Evolutionary conservation across 176 grass and related monocot genomes (phyloP).

Genomic region (Cymbopogon citratus): DNA sequence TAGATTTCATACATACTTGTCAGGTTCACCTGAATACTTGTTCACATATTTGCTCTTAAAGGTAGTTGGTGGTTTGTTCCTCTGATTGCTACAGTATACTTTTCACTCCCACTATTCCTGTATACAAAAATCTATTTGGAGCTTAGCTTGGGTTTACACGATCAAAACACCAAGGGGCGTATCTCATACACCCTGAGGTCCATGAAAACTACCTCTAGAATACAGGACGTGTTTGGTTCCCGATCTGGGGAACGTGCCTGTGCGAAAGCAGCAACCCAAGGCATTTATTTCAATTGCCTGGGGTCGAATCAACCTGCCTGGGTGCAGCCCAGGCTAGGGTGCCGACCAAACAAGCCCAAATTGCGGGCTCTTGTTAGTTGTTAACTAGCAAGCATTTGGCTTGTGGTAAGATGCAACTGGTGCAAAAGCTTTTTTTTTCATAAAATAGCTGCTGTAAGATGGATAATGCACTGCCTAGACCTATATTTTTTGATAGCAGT

Average conservation of each 20-base stretch:
- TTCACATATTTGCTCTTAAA: slow-evolving; percentile 15
- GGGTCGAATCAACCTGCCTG: neutral
- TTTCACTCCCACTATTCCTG: neutral
- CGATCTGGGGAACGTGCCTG: neutral
- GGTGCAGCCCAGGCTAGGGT: neutral
- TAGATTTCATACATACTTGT: slow-evolving; percentile 20
- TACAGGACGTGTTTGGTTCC: neutral
- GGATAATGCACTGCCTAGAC: slow-evolving; percentile 6
- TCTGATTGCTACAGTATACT: neutral
- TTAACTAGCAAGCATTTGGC: slow-evolving; percentile 9
- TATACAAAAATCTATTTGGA: slow-evolving; percentile 21
- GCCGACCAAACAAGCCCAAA: neutral
- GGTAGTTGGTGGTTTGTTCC: neutral
- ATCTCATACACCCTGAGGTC: neutral
- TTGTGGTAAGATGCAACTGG: slow-evolving; percentile 23
- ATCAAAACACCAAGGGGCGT: slow-evolving; percentile 4
- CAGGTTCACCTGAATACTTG: slow-evolving; percentile 9
- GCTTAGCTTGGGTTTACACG: neutral
- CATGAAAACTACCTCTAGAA: neutral
- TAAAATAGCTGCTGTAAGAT: neutral
- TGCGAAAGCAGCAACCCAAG: neutral
- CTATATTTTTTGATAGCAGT: neutral
- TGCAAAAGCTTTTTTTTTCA: neutral
- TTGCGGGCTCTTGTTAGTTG: neutral
- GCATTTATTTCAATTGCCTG: neutral